Conservation (phyloP, 2,329 filamentous ascomycete species). For the Penicillium janthinellum region DNA sequence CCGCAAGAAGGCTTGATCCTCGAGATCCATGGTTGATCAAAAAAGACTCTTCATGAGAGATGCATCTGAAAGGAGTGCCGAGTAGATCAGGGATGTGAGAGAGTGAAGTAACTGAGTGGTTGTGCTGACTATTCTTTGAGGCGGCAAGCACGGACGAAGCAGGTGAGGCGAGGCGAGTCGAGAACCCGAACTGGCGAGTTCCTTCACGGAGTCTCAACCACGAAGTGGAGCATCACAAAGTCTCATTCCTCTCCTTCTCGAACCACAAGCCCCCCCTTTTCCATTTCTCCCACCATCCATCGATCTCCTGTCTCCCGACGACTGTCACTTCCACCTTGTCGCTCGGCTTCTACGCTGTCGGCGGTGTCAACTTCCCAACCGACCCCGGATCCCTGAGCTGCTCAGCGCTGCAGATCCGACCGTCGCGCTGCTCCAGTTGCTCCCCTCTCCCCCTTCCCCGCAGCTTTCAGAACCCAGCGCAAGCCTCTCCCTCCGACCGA, state of each 20-base stretch:
- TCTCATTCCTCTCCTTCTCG: constrained; percentile 2
- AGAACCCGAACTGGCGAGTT: no score
- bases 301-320: not conserved
- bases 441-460: constrained; percentile 20
- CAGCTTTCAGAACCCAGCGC: constrained; percentile 12
- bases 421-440: not conserved
- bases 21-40: constrained; percentile 3
- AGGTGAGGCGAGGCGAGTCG: not conserved
- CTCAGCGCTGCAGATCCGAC: constrained; percentile 2
- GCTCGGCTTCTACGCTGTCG: not conserved
- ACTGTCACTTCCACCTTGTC: not conserved
- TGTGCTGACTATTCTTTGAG: not conserved
- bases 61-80: not conserved
- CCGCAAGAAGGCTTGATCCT: constrained; percentile 13
- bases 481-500: constrained; percentile 2
- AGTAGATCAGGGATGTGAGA: not conserved
- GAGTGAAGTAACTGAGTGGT: not conserved
- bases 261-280: not conserved
- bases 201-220: no score
- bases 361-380: not conserved
- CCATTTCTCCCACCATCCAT: constrained; percentile 1
- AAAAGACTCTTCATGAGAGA: not conserved
- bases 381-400: not conserved
- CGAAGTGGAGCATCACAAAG: constrained; percentile 1
- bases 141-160: not conserved